phyloP scores from a whole-genome alignment of 2,329 filamentous ascomycete genomes.

The Colletotrichum sp. region DNA sequence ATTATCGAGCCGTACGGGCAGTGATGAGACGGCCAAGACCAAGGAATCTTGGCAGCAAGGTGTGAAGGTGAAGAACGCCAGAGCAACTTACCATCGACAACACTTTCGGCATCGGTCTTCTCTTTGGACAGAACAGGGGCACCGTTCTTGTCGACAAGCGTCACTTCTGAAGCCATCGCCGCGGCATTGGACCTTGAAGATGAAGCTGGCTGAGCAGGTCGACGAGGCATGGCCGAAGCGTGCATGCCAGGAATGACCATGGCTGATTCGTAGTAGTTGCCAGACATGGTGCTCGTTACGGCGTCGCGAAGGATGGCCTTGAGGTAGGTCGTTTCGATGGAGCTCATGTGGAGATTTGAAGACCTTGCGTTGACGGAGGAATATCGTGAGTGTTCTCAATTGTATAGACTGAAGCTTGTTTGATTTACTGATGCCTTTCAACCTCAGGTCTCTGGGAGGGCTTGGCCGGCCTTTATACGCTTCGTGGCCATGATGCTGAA shows the following conservation, averaged over 20 bases:
- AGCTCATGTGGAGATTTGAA: neutral
- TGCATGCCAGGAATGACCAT: slow-evolving; percentile 15
- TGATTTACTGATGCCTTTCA: neutral
- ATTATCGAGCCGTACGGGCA: too few relatives aligned
- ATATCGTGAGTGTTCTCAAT: neutral
- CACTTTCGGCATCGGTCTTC: slow-evolving; percentile 2
- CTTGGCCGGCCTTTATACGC: slow-evolving; percentile 4
- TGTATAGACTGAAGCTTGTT: neutral
- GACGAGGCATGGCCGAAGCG: slow-evolving; percentile 14
- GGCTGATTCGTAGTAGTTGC: slow-evolving; percentile 17
- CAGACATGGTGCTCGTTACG: neutral
- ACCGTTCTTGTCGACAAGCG: slow-evolving; percentile 16
- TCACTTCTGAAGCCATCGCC: slow-evolving; percentile 17
- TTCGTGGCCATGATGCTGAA: neutral
- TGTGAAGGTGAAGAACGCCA: accelerated
- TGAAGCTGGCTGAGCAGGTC: neutral
- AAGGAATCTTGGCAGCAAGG: neutral
- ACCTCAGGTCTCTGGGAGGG: neutral
- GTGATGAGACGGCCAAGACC: neutral
- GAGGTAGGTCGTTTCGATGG: slow-evolving; percentile 13
- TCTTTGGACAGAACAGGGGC: slow-evolving; percentile 5
- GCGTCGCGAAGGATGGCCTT: slow-evolving; percentile 12
- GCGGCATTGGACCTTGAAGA: neutral
- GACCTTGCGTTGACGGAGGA: neutral
- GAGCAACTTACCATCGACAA: neutral